phyloP scores from a whole-genome alignment of 805 yeast genomes.

The Yamadazyma philogaea region DNA sequence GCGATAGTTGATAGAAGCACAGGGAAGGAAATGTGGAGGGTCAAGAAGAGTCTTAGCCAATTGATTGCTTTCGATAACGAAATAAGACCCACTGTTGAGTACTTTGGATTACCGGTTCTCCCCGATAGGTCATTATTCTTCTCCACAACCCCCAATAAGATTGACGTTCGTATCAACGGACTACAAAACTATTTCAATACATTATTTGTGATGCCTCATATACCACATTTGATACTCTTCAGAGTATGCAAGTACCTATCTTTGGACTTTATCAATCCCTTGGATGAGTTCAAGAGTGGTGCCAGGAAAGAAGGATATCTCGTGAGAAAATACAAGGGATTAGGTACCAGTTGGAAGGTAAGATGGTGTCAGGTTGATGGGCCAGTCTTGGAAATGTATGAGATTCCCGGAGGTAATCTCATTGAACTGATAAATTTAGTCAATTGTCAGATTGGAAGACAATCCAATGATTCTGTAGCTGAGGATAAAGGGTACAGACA shows the following conservation, averaged over 20 bases:
- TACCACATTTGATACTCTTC: slow-evolving; percentile 51
- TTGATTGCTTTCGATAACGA: slow-evolving; percentile 59
- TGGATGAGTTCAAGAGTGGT: slow-evolving; percentile 52
- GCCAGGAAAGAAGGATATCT: slow-evolving; percentile 62
- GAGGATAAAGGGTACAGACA: slow-evolving; percentile 53
- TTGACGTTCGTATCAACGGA: slow-evolving; percentile 55
- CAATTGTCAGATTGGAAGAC: slow-evolving; percentile 57
- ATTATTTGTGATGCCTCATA: slow-evolving; percentile 53
- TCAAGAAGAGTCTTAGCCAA: slow-evolving; percentile 60
- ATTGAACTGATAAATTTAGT: slow-evolving; percentile 50
- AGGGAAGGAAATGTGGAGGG: slow-evolving; percentile 69
- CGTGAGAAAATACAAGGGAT: slow-evolving; percentile 60
- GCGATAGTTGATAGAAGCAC: slow-evolving; percentile 61
- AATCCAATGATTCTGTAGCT: slow-evolving; percentile 39
- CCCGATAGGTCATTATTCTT: slow-evolving; percentile 63
- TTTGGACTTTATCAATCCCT: slow-evolving; percentile 59
- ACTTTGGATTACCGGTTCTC: slow-evolving; percentile 55
- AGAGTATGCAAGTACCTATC: slow-evolving; percentile 64
- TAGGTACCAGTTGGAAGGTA: slow-evolving; percentile 63
- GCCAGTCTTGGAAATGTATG: slow-evolving; percentile 54
- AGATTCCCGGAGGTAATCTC: slow-evolving; percentile 51
- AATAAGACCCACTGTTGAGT: slow-evolving; percentile 49
- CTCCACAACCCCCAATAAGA: slow-evolving; percentile 59
- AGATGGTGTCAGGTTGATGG: slow-evolving; percentile 68
- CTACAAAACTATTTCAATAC: slow-evolving; percentile 60